Evolutionary conservation across 192 early-diverging fungal genomes (phyloP).

Genomic region (Backusella australiensis): DNA sequence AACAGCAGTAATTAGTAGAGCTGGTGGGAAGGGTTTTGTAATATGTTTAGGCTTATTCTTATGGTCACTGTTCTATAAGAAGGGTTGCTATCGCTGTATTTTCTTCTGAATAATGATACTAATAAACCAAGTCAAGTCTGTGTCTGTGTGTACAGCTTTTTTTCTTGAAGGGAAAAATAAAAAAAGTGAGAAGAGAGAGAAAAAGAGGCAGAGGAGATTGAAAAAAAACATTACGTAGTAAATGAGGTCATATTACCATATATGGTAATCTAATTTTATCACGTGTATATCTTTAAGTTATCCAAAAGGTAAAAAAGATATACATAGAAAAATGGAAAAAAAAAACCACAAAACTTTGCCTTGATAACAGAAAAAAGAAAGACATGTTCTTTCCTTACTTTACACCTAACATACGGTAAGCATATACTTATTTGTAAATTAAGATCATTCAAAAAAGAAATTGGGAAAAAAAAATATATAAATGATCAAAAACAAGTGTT

Average conservation of each 20-base stretch:
- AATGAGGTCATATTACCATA: background rate
- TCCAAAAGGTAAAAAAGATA: background rate
- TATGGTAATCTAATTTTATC: background rate
- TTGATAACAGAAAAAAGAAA: background rate
- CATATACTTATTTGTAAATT: background rate
- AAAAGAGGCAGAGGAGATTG: background rate
- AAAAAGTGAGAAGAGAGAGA: background rate
- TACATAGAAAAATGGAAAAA: background rate
- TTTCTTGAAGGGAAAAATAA: background rate
- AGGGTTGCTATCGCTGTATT: background rate
- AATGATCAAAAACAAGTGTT: background rate
- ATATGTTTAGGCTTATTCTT: background rate
- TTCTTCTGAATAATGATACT: background rate
- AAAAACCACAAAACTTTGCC: background rate
- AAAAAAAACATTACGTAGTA: slow-evolving; percentile 11
- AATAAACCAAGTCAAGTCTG: background rate
- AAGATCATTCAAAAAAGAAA: background rate
- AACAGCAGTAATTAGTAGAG: slow-evolving; percentile 1
- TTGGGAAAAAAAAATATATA: background rate
- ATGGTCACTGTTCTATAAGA: background rate
- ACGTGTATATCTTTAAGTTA: background rate
- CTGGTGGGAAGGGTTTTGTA: background rate
- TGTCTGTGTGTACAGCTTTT: background rate
- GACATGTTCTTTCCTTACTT: background rate
- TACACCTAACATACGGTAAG: background rate